Conservation (phyloP, 495 filamentous ascomycete species). For the Pyrenopolyporus hunteri region DNA sequence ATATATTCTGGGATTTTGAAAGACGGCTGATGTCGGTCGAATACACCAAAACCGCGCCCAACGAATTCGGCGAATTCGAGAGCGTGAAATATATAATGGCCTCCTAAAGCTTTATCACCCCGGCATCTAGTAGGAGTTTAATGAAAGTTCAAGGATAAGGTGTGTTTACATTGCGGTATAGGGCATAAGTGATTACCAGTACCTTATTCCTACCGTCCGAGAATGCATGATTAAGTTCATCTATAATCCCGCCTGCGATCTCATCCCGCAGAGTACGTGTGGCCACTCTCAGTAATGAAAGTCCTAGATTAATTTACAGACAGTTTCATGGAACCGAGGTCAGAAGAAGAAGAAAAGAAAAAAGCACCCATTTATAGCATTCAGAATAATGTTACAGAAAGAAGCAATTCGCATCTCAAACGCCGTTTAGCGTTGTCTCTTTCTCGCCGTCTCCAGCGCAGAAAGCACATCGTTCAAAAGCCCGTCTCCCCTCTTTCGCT, state of each 20-base stretch:
- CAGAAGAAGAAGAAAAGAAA: no score
- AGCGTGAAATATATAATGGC: conserved; percentile 52
- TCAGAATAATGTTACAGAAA: not conserved
- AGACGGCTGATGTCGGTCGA: conserved; percentile 31
- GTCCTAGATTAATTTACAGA: no score
- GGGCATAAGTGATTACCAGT: no score
- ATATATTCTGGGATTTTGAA: conserved; percentile 39
- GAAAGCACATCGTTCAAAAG: not conserved
- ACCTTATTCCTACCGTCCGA: no score
- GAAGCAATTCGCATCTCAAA: not conserved
- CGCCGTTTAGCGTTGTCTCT: not conserved
- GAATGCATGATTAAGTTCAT: no score
- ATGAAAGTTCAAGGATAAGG: not conserved
- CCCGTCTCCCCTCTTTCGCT: not conserved
- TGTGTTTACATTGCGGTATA: no score
- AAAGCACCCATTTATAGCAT: no score
- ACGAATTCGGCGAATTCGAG: conserved; percentile 44
- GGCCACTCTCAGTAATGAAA: no score
- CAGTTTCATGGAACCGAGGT: no score
- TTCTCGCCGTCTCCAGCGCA: conserved; percentile 1
- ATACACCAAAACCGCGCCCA: conserved; percentile 31
- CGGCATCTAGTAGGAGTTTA: not conserved
- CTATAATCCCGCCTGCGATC: no score
- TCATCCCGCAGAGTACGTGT: no score
- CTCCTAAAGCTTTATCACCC: not conserved